A percentile compares a stretch with the other conserved stretches of the same genome.
phyloP scores from a whole-genome alignment of 331 rosid species.

The Prunus yedoensis region DNA sequence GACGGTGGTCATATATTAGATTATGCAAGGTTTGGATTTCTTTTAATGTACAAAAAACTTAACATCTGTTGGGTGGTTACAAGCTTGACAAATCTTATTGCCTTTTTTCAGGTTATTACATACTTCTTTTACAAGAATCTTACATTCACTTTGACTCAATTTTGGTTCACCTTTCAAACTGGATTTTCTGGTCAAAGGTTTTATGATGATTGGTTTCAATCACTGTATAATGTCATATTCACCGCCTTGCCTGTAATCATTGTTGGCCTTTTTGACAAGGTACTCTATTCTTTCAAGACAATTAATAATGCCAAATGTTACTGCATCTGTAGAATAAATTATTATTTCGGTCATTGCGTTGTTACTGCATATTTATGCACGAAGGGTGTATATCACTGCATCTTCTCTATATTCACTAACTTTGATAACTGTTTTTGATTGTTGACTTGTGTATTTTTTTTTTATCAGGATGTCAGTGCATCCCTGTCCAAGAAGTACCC shows the following conservation, averaged over 20 bases:
- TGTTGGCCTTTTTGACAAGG: conserved; percentile 95
- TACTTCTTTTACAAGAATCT: conserved; percentile 98
- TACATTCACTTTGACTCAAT: conserved; percentile 92
- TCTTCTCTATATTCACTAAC: conserved; percentile 9
- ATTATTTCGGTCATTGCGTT: background rate
- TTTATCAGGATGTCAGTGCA: conserved; percentile 84
- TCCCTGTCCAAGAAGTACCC: conserved; percentile 94
- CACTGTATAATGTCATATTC: conserved; percentile 87
- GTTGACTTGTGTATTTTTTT: conserved; percentile 26
- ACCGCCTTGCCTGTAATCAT: conserved; percentile 92
- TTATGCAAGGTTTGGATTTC: conserved; percentile 77
- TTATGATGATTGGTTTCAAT: conserved; percentile 96
- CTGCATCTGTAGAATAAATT: conserved; percentile 10
- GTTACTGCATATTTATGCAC: background rate
- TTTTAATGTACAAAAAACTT: background rate
- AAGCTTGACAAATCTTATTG: conserved; percentile 16
- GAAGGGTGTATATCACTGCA: background rate
- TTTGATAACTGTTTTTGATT: conserved; percentile 20
- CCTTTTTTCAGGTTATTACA: conserved; percentile 69
- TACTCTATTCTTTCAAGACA: conserved; percentile 30
- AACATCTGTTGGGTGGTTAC: background rate
- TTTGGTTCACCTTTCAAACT: conserved; percentile 97
- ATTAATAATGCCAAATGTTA: conserved; percentile 4
- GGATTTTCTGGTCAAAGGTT: conserved; percentile 99
- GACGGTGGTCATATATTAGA: conserved; percentile 97